phyloP scores from a whole-genome alignment of 768 basidiomycete genomes.

The Inosperma sp. region DNA sequence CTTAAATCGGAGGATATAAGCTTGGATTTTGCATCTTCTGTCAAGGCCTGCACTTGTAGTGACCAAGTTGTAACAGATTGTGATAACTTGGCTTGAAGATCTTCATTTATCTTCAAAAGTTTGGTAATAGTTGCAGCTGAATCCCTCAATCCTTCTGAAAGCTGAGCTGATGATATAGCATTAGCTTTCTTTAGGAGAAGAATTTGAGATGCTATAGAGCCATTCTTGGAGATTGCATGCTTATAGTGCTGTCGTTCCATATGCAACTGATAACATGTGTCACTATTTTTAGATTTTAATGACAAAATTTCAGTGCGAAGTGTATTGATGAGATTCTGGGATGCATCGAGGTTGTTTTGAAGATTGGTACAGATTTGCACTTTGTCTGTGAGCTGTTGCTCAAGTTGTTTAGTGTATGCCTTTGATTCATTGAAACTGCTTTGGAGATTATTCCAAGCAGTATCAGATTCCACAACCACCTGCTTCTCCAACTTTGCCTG shows the following conservation, averaged over 20 bases:
- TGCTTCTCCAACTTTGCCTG: no score
- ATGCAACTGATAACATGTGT: background rate
- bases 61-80: background rate
- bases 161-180: background rate
- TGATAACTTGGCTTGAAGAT: slow-evolving; percentile 1
- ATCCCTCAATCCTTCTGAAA: background rate
- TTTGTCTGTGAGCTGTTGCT: background rate
- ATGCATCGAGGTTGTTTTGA: background rate
- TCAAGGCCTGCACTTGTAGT: background rate
- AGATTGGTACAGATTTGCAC: background rate
- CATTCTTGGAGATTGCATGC: background rate
- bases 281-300: background rate
- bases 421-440: no score
- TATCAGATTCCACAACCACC: no score
- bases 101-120: background rate
- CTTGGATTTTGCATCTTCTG: slow-evolving; percentile 1
- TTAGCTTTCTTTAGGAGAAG: slow-evolving; percentile 3
- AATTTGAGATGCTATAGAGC: background rate
- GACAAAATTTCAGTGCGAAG: background rate
- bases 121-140: background rate
- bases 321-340: background rate
- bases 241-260: background rate
- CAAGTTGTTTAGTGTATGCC: no score
- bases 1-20: background rate
- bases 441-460: no score